phyloP scores from a whole-genome alignment of 2,329 filamentous ascomycete genomes.

The Orbilia quercus region DNA sequence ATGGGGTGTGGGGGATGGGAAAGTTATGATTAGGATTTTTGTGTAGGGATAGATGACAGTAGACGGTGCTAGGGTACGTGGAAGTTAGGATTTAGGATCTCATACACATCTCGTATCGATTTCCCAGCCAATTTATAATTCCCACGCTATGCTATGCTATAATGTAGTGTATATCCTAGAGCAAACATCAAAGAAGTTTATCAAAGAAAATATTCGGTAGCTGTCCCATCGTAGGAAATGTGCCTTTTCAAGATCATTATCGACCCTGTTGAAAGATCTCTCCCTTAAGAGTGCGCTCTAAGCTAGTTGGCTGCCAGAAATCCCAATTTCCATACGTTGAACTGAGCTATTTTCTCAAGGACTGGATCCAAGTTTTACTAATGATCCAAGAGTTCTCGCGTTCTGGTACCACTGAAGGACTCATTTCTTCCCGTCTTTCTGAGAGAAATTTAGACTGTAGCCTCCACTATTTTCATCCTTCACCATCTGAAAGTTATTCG shows the following conservation, averaged over 20 bases:
- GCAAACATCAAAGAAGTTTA: background rate
- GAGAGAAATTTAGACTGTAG: constrained; percentile 90
- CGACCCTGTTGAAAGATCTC: background rate
- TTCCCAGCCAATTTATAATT: background rate
- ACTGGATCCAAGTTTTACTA: background rate
- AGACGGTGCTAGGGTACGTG: background rate
- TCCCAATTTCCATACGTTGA: background rate
- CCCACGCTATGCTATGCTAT: constrained; percentile 17
- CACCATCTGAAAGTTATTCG: constrained; percentile 92
- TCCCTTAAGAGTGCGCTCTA: background rate
- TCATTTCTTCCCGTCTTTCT: constrained; percentile 60
- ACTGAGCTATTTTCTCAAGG: background rate
- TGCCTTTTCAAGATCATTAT: background rate
- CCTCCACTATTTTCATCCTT: constrained; percentile 90
- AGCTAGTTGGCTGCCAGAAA: background rate
- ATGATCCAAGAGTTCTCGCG: background rate
- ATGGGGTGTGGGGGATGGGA: constrained; percentile 19
- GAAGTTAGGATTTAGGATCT: too few species aligned
- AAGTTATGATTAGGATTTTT: constrained; percentile 19
- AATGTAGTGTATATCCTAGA: background rate
- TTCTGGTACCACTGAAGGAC: background rate
- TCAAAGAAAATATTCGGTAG: background rate
- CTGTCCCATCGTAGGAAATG: background rate
- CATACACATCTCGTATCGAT: background rate
- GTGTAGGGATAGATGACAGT: background rate